Conservation (phyloP, 106 monocot genomes). For the Dioscorea alata region DNA sequence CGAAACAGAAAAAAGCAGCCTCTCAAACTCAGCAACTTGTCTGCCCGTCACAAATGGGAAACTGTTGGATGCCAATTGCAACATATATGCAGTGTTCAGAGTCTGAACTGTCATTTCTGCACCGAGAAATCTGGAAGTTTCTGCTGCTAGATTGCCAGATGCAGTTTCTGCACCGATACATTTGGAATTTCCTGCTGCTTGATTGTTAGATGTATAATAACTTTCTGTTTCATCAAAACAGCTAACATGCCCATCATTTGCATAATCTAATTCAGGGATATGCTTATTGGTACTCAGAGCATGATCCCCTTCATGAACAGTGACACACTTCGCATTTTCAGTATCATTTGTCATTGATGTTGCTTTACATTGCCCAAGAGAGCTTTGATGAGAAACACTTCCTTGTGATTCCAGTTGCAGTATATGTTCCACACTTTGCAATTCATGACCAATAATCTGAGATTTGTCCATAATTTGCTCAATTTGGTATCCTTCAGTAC, state of each 20-base stretch:
- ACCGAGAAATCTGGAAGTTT: not conserved
- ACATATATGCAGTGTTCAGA: conserved; percentile 13
- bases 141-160: not conserved
- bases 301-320: not conserved
- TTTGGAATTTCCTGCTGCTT: not conserved
- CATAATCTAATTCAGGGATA: no score
- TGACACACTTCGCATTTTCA: no score
- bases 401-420: not conserved
- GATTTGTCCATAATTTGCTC: not conserved
- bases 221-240: not conserved
- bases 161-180: conserved; percentile 6
- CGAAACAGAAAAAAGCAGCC: conserved; percentile 18
- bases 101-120: conserved; percentile 6
- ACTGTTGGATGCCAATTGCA: conserved; percentile 15
- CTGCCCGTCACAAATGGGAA: conserved; percentile 14
- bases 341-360: not conserved
- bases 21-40: conserved; percentile 31
- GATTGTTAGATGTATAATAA: not conserved
- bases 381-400: not conserved
- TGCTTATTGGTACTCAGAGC: no score
- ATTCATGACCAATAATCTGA: not conserved
- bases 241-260: not conserved
- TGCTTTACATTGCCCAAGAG: conserved; percentile 1
- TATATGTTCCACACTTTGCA: not conserved
- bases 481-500: not conserved